Evolutionary conservation across 2,329 filamentous ascomycete species (phyloP).

Genomic region (Juglanconis oblonga): DNA sequence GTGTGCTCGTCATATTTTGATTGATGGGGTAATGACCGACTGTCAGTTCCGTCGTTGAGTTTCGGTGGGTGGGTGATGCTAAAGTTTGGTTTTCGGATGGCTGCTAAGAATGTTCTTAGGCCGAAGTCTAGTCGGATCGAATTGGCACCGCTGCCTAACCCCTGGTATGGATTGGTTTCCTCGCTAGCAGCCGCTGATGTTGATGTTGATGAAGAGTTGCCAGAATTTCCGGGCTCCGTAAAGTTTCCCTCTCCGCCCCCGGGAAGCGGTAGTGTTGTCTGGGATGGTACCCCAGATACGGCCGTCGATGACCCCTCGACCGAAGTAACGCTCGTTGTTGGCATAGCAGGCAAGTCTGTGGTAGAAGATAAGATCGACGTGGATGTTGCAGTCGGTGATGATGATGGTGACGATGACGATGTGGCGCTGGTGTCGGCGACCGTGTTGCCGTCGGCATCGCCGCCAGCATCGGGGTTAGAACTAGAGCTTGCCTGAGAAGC

Average conservation of each 20-base stretch:
- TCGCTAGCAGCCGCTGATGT: neutral
- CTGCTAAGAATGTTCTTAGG: constrained; percentile 3
- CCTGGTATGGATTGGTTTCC: constrained; percentile 4
- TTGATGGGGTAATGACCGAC: neutral
- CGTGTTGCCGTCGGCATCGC: neutral
- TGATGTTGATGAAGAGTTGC: neutral
- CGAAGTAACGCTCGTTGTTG: constrained; percentile 13
- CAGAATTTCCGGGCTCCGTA: neutral
- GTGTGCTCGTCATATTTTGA: neutral
- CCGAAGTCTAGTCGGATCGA: neutral
- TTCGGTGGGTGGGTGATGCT: neutral
- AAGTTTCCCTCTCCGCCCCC: constrained; percentile 4
- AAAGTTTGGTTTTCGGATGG: neutral
- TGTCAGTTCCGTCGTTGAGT: neutral
- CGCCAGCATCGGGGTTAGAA: neutral
- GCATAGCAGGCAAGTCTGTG: constrained; percentile 1
- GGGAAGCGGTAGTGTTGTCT: constrained; percentile 6
- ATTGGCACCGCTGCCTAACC: constrained; percentile 6
- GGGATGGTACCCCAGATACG: constrained; percentile 6
- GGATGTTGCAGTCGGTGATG: neutral
- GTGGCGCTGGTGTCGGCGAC: neutral
- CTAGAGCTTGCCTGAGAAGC: neutral
- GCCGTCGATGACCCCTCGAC: constrained; percentile 15
- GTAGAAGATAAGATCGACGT: neutral
- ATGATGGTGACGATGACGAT: neutral